Percentiles rank a stretch among this genome's conserved stretches.
Evolutionary conservation across 2,329 filamentous ascomycete species (phyloP).

Genomic region (Huntiella omanensis): DNA sequence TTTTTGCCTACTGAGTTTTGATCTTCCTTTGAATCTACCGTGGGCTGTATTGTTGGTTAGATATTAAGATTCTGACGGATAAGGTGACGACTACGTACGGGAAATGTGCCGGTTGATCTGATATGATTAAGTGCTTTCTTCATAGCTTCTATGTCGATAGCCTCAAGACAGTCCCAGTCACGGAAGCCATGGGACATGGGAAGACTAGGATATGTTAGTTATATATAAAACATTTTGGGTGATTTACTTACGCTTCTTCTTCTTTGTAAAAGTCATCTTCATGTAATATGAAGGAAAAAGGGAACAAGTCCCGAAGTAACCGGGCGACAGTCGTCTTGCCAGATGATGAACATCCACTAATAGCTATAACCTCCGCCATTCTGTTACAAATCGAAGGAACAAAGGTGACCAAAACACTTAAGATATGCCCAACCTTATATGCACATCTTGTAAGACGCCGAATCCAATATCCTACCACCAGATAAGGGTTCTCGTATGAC

Average conservation of each 20-base stretch:
- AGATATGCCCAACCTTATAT: no score
- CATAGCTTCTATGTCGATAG: slow-evolving; percentile 55
- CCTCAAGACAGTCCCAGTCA: slow-evolving; percentile 82
- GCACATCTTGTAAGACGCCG: not conserved
- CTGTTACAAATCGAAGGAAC: slow-evolving; percentile 10
- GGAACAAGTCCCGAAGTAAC: slow-evolving; percentile 66
- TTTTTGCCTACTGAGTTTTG: slow-evolving; percentile 39
- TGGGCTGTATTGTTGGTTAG: slow-evolving; percentile 13
- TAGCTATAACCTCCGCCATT: slow-evolving; percentile 49
- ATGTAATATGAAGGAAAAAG: slow-evolving; percentile 64
- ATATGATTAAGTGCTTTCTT: slow-evolving; percentile 50
- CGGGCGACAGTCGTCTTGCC: slow-evolving; percentile 90
- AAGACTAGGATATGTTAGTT: slow-evolving; percentile 2
- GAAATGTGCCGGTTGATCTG: slow-evolving; percentile 44
- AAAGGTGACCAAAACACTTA: not conserved
- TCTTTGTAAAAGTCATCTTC: slow-evolving; percentile 90
- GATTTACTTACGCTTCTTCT: slow-evolving; percentile 42
- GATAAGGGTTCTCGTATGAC: no score
- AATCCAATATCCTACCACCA: not conserved
- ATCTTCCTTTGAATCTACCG: slow-evolving; percentile 30
- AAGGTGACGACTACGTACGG: slow-evolving; percentile 25
- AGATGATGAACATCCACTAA: slow-evolving; percentile 79
- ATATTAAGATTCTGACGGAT: not conserved
- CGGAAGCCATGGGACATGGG: slow-evolving; percentile 33
- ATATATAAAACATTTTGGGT: not conserved